A percentile compares a stretch with the other conserved stretches of the same genome.
Conservation (phyloP, 2,329 filamentous ascomycete species). For the Fusarium metavorans region DNA sequence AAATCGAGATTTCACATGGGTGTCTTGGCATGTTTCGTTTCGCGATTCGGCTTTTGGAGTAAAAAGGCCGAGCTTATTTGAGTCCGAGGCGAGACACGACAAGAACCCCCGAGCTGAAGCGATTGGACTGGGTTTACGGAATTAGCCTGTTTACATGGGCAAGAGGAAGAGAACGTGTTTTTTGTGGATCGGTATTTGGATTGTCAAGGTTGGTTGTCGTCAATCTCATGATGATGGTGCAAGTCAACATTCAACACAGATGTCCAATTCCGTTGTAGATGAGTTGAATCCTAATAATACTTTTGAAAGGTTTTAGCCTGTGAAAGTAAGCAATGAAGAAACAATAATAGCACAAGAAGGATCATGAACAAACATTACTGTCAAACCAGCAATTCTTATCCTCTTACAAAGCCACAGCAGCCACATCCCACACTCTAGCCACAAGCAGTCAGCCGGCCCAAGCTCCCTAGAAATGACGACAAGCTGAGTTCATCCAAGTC, state of each 20-base stretch:
- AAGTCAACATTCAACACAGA: background rate
- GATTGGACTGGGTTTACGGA: background rate
- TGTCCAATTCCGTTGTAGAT: background rate
- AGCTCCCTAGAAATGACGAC: constrained; percentile 45
- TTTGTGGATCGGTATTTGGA: background rate
- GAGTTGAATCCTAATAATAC: background rate
- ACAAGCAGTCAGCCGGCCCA: constrained; percentile 18
- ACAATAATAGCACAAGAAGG: no score
- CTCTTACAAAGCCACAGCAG: constrained; percentile 9
- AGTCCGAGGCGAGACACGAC: background rate
- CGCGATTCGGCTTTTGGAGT: constrained; percentile 18
- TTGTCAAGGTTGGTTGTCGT: background rate
- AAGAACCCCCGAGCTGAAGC: background rate
- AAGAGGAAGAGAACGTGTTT: background rate
- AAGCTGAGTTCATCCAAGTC: constrained; percentile 43
- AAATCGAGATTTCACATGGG: constrained; percentile 1
- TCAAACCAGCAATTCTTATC: no score
- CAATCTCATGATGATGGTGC: constrained; percentile 7
- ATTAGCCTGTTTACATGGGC: background rate
- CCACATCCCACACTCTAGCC: constrained; percentile 11
- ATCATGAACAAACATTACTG: no score
- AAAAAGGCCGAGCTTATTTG: constrained; percentile 14
- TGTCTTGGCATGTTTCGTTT: background rate
- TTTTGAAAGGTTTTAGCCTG: no score
- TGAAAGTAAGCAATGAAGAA: no score